Evolutionary conservation across 1,284 basidiomycete species (phyloP).

Genomic region (Cryptococcus floricola): DNA sequence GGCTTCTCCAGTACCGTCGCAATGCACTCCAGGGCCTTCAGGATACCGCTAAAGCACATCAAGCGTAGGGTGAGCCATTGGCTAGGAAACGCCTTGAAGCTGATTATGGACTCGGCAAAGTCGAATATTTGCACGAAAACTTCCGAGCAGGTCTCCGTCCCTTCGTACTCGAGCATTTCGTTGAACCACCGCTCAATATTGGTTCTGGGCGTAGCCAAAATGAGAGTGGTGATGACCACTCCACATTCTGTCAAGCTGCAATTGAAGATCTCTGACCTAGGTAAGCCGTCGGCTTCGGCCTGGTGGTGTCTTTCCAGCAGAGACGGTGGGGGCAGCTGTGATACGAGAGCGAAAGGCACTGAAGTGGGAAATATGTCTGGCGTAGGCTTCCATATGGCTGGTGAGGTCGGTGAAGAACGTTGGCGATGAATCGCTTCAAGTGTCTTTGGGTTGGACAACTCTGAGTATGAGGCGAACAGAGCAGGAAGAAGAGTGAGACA

Average conservation of each 20-base stretch:
- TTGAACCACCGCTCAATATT: conserved; percentile 77
- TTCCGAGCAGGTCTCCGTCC: conserved; percentile 67
- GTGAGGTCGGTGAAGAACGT: conserved; percentile 57
- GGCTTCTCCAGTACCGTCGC: conserved; percentile 66
- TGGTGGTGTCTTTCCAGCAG: conserved; percentile 39
- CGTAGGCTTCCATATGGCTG: conserved; percentile 55
- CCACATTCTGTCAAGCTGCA: conserved; percentile 81
- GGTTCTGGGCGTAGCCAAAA: conserved; percentile 72
- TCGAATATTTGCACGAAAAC: conserved; percentile 76
- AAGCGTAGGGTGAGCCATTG: conserved; percentile 92
- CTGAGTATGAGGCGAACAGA: conserved; percentile 79
- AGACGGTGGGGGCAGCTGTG: conserved; percentile 60
- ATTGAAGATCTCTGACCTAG: conserved; percentile 60
- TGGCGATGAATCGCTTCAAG: conserved; percentile 66
- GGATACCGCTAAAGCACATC: conserved; percentile 78
- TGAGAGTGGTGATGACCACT: conserved; percentile 75
- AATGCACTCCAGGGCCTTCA: conserved; percentile 83
- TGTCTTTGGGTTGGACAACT: conserved; percentile 68
- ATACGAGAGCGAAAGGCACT: conserved; percentile 83
- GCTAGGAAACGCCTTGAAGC: conserved; percentile 82
- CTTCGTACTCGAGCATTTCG: conserved; percentile 77
- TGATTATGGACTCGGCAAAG: conserved; percentile 74
- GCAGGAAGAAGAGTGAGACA: conserved; percentile 80
- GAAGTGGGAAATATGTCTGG: conserved; percentile 89
- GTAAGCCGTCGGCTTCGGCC: conserved; percentile 20